Evolutionary conservation across 2,329 filamentous ascomycete genomes (phyloP).

Genomic region (Pseudocercospora musae): DNA sequence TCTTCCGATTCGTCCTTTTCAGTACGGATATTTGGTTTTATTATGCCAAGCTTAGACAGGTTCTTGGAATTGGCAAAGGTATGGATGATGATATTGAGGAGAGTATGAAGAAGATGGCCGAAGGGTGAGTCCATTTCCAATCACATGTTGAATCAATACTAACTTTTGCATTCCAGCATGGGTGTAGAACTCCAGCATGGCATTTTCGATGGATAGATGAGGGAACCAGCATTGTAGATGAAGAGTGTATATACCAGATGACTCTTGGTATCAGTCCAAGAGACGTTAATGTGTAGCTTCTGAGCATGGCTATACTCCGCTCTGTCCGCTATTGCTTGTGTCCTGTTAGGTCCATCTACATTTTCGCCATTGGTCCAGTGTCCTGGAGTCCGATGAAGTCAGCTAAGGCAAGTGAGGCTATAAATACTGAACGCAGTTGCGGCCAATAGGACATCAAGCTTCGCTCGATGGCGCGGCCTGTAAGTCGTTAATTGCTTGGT

Average conservation of each 20-base stretch:
- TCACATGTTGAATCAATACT: slow-evolving; percentile 2
- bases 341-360: background rate
- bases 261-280: background rate
- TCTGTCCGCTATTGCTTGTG: background rate
- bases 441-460: too few species aligned
- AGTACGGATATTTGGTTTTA: slow-evolving; percentile 80
- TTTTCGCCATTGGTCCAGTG: background rate
- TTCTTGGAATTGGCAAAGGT: slow-evolving; percentile 70
- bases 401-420: background rate
- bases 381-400: background rate
- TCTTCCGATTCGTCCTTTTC: slow-evolving; percentile 77
- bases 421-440: background rate
- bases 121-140: slow-evolving; percentile 47
- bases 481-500: background rate
- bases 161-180: slow-evolving; percentile 55
- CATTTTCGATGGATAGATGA: slow-evolving; percentile 72
- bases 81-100: slow-evolving; percentile 95
- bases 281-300: background rate
- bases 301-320: background rate
- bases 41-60: slow-evolving; percentile 72
- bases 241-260: background rate
- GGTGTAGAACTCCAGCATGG: slow-evolving; percentile 86
- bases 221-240: background rate
- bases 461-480: too few species aligned
- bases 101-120: slow-evolving; percentile 81